These are phyloP conservation scores for Hamamelis virginiana DNA, from an alignment of 164 flowering plant genomes.

Conservation along the genomic window DNA sequence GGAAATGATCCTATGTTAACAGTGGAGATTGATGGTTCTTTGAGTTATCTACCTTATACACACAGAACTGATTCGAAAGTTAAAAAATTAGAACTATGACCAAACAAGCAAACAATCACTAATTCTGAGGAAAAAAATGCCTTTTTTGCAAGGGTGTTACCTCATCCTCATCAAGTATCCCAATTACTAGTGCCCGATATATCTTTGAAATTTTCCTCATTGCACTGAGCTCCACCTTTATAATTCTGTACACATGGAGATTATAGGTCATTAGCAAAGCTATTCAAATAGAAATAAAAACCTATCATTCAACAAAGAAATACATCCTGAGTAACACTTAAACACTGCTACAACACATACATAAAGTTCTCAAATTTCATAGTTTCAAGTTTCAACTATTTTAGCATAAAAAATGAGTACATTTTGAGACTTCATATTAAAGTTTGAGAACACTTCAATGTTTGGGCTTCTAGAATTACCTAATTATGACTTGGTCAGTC, in stretches of 20 bases:
- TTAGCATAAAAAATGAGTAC: no score
- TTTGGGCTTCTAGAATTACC: no score
- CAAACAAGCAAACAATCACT: background rate
- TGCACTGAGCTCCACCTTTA: constrained; percentile 18
- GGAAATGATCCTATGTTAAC: no score
- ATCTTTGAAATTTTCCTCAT: constrained; percentile 62
- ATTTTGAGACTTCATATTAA: no score
- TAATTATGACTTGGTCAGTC: no score
- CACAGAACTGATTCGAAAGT: no score
- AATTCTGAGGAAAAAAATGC: background rate
- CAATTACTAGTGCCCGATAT: constrained; percentile 78
- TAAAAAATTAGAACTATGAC: background rate
- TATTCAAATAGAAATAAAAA: background rate
- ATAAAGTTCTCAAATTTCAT: no score
- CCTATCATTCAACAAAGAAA: background rate
- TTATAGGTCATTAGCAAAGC: constrained; percentile 9
- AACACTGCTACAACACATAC: no score
- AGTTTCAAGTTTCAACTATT: no score
- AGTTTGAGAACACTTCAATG: no score
- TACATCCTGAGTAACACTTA: background rate
- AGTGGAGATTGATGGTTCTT: no score
- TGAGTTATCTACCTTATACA: no score
- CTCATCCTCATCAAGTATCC: constrained; percentile 66
- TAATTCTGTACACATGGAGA: constrained; percentile 29
- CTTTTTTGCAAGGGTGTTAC: constrained; percentile 25